Evolutionary conservation across 345 rosid species (phyloP).

Genomic region (Firmiana major): DNA sequence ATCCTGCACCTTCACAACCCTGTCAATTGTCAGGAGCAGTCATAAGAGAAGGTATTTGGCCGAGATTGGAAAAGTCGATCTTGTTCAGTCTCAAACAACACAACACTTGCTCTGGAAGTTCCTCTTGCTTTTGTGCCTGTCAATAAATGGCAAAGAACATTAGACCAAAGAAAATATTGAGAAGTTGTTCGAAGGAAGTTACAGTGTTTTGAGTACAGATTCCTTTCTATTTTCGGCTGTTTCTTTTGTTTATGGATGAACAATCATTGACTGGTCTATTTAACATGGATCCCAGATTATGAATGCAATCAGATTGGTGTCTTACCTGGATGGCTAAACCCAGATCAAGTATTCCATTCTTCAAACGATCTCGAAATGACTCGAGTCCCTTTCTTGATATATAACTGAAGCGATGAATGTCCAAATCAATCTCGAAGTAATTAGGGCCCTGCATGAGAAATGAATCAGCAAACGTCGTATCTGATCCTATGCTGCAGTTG

Average conservation of each 20-base stretch:
- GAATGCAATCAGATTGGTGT: not conserved
- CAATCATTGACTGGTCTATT: not conserved
- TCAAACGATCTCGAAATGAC: slow-evolving; percentile 77
- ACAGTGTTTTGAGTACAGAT: not conserved
- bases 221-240: not conserved
- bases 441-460: slow-evolving; percentile 58
- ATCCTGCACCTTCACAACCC: not conserved
- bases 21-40: slow-evolving; percentile 39
- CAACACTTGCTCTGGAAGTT: slow-evolving; percentile 74
- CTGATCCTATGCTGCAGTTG: not conserved
- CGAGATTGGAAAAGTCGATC: slow-evolving; percentile 70
- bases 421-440: slow-evolving; percentile 93
- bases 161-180: not conserved
- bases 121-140: slow-evolving; percentile 96
- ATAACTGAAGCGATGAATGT: slow-evolving; percentile 87
- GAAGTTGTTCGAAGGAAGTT: not conserved
- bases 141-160: not conserved
- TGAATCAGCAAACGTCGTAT: not conserved
- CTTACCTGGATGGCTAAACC: slow-evolving; percentile 90
- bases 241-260: not conserved
- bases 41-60: slow-evolving; percentile 64
- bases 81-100: slow-evolving; percentile 85
- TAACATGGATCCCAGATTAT: not conserved
- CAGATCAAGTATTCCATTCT: slow-evolving; percentile 68
- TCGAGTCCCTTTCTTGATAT: slow-evolving; percentile 91